Conservation (phyloP, 495 filamentous ascomycete genomes). For the Aspergillus incahuasiensis region DNA sequence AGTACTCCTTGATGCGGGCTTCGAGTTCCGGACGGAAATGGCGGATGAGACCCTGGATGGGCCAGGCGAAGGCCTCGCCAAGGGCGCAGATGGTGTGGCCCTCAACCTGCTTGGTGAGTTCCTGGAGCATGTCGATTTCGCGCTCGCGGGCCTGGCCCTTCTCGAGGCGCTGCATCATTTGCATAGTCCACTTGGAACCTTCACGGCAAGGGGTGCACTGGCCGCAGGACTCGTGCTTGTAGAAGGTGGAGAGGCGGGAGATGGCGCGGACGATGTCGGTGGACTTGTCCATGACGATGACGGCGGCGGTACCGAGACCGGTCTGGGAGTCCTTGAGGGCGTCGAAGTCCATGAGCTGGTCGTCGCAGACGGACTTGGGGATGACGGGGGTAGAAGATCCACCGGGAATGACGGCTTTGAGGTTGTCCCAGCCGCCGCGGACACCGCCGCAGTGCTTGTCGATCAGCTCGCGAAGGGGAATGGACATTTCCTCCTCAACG, state of each 20-base stretch:
- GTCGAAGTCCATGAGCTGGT: slow-evolving; percentile 99
- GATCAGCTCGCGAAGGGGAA: slow-evolving; percentile 88
- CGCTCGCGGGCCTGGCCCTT: slow-evolving; percentile 79
- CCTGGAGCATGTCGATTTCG: slow-evolving; percentile 99
- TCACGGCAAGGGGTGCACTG: slow-evolving; percentile 98
- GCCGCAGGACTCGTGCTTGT: slow-evolving; percentile 96
- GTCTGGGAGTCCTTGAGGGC: slow-evolving; percentile 95
- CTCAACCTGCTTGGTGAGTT: slow-evolving; percentile 98
- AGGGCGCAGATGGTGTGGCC: slow-evolving; percentile 98
- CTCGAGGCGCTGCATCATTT: slow-evolving; percentile 97
- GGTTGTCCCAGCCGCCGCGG: slow-evolving; percentile 94
- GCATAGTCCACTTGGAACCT: slow-evolving; percentile 94
- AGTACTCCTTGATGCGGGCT: slow-evolving; percentile 74
- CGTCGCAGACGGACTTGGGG: slow-evolving; percentile 78
- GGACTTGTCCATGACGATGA: slow-evolving; percentile 98
- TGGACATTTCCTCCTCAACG: slow-evolving; percentile 98
- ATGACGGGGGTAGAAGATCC: slow-evolving; percentile 95
- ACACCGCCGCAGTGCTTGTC: slow-evolving; percentile 98
- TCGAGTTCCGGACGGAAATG: slow-evolving; percentile 96
- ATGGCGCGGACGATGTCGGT: slow-evolving; percentile 93
- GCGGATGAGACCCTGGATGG: slow-evolving; percentile 93
- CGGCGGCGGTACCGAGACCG: slow-evolving; percentile 94
- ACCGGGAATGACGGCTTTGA: slow-evolving; percentile 90
- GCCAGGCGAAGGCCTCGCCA: slow-evolving; percentile 98
- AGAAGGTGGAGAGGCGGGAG: slow-evolving; percentile 88